Percentiles rank a stretch among this genome's conserved stretches.
phyloP scores from a whole-genome alignment of 148 eudicot genomes.

The Cornus suecica region DNA sequence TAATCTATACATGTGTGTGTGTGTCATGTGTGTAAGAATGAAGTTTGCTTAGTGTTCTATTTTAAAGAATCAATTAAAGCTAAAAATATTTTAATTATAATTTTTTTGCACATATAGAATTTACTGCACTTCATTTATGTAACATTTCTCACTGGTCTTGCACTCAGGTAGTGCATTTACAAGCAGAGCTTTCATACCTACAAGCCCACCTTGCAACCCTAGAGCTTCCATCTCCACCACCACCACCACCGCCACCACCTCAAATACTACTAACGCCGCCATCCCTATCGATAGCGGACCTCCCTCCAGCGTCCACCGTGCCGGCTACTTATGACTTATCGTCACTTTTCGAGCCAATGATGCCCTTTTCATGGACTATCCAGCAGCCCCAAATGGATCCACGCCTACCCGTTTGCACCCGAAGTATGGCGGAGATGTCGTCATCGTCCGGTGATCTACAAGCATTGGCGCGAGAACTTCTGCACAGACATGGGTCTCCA shows the following conservation, averaged over 20 bases:
- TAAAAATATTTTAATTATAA: too few species aligned
- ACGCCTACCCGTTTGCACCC: slow-evolving; percentile 23
- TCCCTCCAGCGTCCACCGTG: slow-evolving; percentile 36
- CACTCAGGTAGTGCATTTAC: slow-evolving; percentile 72
- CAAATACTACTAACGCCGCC: slow-evolving; percentile 38
- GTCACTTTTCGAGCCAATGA: slow-evolving; percentile 42
- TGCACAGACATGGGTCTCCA: slow-evolving; percentile 32
- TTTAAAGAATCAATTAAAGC: too few species aligned
- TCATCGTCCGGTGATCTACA: slow-evolving; percentile 37
- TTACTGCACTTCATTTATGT: too few species aligned
- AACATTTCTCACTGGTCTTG: background rate
- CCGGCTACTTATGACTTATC: slow-evolving; percentile 45
- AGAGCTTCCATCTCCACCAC: slow-evolving; percentile 68
- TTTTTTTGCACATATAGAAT: too few species aligned
- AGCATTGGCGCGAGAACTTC: slow-evolving; percentile 47
- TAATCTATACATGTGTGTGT: too few species aligned
- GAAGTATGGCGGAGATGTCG: slow-evolving; percentile 13
- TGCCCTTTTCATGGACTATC: slow-evolving; percentile 32
- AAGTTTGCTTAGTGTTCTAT: too few species aligned
- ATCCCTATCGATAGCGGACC: slow-evolving; percentile 46
- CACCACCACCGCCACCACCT: slow-evolving; percentile 38
- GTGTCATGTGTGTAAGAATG: too few species aligned
- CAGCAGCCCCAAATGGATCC: slow-evolving; percentile 30
- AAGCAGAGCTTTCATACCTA: slow-evolving; percentile 77
- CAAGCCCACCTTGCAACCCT: slow-evolving; percentile 80